phyloP scores from a whole-genome alignment of 2,329 filamentous ascomycete species.

The Bipolaris cookei region DNA sequence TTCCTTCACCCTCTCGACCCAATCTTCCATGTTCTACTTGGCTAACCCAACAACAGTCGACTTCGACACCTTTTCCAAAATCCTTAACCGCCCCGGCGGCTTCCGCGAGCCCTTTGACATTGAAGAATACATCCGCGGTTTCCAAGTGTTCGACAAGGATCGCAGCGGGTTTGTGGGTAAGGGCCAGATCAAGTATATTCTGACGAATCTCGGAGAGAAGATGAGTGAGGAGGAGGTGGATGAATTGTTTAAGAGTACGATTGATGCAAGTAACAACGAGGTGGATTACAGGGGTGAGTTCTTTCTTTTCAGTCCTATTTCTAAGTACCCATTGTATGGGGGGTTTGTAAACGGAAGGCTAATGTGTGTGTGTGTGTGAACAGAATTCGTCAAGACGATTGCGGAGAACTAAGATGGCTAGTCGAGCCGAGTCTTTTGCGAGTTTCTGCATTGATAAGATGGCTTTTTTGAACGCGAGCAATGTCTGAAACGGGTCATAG shows the following conservation, averaged over 20 bases:
- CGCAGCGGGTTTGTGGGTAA: slow-evolving; percentile 98
- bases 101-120: slow-evolving; percentile 98
- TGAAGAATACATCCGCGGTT: slow-evolving; percentile 97
- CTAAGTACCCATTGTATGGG: no score
- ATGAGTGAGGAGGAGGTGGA: slow-evolving; percentile 99
- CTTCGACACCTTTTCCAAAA: slow-evolving; percentile 95
- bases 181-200: slow-evolving; percentile 95
- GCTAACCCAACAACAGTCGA: slow-evolving; percentile 69
- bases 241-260: slow-evolving; percentile 90
- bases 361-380: not conserved
- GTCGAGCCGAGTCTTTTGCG: no score
- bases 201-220: slow-evolving; percentile 98
- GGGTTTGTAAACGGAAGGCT: no score
- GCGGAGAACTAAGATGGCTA: slow-evolving; percentile 45
- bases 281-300: slow-evolving; percentile 94
- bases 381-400: slow-evolving; percentile 51
- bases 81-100: slow-evolving; percentile 95
- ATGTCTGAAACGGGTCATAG: slow-evolving; percentile 35
- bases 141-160: slow-evolving; percentile 99
- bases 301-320: no score
- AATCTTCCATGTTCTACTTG: not conserved
- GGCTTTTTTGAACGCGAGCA: slow-evolving; percentile 13
- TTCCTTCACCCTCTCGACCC: no score
- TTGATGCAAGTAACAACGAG: slow-evolving; percentile 94
- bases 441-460: no score